Evolutionary conservation across 805 yeast genomes (phyloP), one percentile per base, ranked within the genome.

Genomic region (Metschnikowia cubensis): DNA sequence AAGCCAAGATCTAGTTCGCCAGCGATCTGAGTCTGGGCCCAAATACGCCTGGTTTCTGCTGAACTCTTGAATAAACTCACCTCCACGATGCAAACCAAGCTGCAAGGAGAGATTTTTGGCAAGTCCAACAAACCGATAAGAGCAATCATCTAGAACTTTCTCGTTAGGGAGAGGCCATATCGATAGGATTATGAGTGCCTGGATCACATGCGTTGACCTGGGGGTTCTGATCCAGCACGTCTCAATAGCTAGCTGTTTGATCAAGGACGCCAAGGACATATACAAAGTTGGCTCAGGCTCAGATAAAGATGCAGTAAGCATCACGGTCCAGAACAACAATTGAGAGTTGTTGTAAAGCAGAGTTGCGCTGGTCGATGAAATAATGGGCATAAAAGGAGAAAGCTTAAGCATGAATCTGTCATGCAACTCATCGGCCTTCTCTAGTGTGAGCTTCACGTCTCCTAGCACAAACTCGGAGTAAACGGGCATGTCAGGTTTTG

Each of bases 141-240:
- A 86, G 62, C 94, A 85, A 63, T 91, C 97, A 68, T 91, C 97
- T 51, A 91, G 73, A 17, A 91, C 92, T 61, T 90, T 91, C 61
- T 87, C 91, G 61, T 90, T 90, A 0, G 97, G 97, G 41, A 91
- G 67, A 0, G 97, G 97, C 97, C 97, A 91, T 14, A 83, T 82
- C 29, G 91, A 82, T 29, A 91, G 72, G n/a, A 91, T 85, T 22
- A 91, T 70, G 36, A 91, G 71, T 0, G 97, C 96, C 63, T 91
- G 97, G 6, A 91, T 89, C 36, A 91, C 91, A 65, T 91, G 96
- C 0, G 97, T 88, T 2, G 96, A 87, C 62, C 97, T 77, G 2
- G 97, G 97, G 0, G 97, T 91, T 50, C 91, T 74, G 44, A 90
- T 82, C 95, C 96, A 89, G 68, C 96, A 89, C 0, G 95, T 88